These are phyloP conservation scores for Chaetomiaceae sp. DNA, from an alignment of 2,329 filamentous ascomycete genomes.

Conservation along the genomic window DNA sequence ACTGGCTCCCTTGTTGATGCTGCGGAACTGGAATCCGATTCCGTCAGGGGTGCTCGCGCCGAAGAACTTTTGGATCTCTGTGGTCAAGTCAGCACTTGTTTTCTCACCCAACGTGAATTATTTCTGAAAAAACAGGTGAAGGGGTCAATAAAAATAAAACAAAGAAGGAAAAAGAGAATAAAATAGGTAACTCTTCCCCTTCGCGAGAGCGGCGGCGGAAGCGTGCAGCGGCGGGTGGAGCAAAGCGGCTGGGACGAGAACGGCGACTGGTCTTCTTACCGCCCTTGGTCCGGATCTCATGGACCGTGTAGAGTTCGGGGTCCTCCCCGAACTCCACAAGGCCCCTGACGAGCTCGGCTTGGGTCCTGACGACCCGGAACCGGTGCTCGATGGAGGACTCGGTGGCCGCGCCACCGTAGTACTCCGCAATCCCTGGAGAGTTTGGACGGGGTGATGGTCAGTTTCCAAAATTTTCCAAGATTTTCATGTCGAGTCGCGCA, in stretches of 20 bases:
- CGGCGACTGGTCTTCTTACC: slow-evolving; percentile 10
- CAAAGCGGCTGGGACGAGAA: neutral
- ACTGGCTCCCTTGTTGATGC: slow-evolving; percentile 50
- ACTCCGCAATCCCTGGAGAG: slow-evolving; percentile 41
- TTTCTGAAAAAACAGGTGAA: too few relatives aligned
- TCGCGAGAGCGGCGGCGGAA: neutral
- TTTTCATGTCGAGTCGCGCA: too few relatives aligned
- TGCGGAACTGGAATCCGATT: slow-evolving; percentile 57
- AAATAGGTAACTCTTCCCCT: too few relatives aligned
- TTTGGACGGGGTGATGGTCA: slow-evolving; percentile 17
- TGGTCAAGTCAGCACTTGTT: neutral
- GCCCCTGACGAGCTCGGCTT: slow-evolving; percentile 36
- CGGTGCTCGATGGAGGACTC: slow-evolving; percentile 46
- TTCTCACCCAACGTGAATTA: too few relatives aligned
- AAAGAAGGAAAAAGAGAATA: too few relatives aligned
- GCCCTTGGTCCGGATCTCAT: slow-evolving; percentile 33
- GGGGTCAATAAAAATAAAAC: too few relatives aligned
- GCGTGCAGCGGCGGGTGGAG: neutral
- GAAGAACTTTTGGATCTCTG: slow-evolving; percentile 57
- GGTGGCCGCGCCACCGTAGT: slow-evolving; percentile 28
- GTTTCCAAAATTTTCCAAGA: slow-evolving; percentile 6
- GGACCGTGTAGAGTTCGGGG: slow-evolving; percentile 38
- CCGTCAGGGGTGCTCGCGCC: slow-evolving; percentile 54
- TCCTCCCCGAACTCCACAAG: slow-evolving; percentile 36
- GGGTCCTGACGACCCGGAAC: slow-evolving; percentile 43